Evolutionary conservation across 192 early-diverging fungal genomes (phyloP), one percentile per base, ranked within the genome.

Genomic region (Spizellomyces punctatus): DNA sequence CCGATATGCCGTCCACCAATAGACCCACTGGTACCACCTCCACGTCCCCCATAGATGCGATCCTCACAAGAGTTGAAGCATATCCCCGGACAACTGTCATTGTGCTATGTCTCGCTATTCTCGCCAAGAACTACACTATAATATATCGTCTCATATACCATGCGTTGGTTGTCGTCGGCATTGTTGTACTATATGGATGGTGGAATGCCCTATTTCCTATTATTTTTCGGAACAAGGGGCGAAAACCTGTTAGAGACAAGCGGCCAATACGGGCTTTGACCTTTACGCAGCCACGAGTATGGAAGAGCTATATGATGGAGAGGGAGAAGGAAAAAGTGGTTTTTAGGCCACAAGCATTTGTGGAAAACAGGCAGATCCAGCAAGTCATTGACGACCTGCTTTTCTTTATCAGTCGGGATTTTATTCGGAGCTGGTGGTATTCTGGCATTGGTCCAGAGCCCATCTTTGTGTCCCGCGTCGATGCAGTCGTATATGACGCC

Each of bases 351-450:
- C 36, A 6, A 12, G 45, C n/a, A 17, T 48, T 59, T 41, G 52
- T 67, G n/a, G 17, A 36, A 10, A 58, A 68, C 62, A 36, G 49
- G 9, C 52, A 64, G 42, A 69, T 74, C 49, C 67, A 78, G 68
- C 19, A 27, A 6, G n/a, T 76, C 10, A 58, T 89, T 19, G 81
- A 89, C 49, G 58, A 77, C 12, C 41, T 91, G 8, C 69, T 89
- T 16, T 62, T 65, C 8, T 73, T 79, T 42, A 79, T 88, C 36
- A 61, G 80, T 5, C 78, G 87, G 17, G 89, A 91, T 59, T 91
- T 88, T 73, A 78, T 91, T 10, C 58, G 72, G 4, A 78, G 76
- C 6, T 91, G 89, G 89, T 88, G 72, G 47, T 46, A 82, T 69
- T 67, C 80, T 8, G 58, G 70, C 0, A 81, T 84, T 16, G 81